Base-by-base conservation (phyloP, 768 basidiomycete genomes). In the Serpula lacrymans region DNA sequence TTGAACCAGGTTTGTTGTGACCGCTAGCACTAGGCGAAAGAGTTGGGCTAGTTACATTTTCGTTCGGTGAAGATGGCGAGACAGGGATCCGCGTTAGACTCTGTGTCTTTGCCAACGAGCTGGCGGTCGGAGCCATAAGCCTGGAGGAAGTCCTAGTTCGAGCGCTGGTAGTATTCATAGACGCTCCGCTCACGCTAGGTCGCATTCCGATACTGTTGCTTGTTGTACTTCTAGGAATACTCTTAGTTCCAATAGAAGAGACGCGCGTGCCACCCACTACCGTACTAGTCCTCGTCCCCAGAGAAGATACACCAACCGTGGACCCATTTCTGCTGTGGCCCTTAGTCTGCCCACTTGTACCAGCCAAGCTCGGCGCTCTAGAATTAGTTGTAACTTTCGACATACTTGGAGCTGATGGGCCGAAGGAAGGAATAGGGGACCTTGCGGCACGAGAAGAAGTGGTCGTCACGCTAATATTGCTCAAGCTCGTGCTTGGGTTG, bases 51-150 rank as follows among this genome's bases (percentile, higher is more conserved):
- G n/a, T 14, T 10, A 29, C 28, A 26, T 53, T 48, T 42, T 59
- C 51, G 6, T 26, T 32, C 5, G 46, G 24, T 6, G 50, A 34
- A 31, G 42, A 25, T 17, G 37, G 29, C 7, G 60, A 41, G 28
- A 50, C 49, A 17, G 62, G 57, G 29, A 54, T 49, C 10, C 56
- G 58, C 23, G 58, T 41, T 17, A 52, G 51, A 10, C 28, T 40
- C 26, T 46, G 64, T 17, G 56, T 67, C 65, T 80, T 85, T 2
- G 86, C 86, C 17, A 88, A 63, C 1, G 86, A 88, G 50, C 84
- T 86, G 2, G 82, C 85, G 1, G 86, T 88, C 0, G 86, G 86
- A 1, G 85, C 84, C 37, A 84, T 63, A 10, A 88, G 65, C 26
- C 80, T 73, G 3, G 78, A 75, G 6, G 63, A 62, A 0, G 59